These are phyloP conservation scores for Suillus tomentosus DNA, from an alignment of 768 basidiomycete genomes.

Conservation along the genomic window DNA sequence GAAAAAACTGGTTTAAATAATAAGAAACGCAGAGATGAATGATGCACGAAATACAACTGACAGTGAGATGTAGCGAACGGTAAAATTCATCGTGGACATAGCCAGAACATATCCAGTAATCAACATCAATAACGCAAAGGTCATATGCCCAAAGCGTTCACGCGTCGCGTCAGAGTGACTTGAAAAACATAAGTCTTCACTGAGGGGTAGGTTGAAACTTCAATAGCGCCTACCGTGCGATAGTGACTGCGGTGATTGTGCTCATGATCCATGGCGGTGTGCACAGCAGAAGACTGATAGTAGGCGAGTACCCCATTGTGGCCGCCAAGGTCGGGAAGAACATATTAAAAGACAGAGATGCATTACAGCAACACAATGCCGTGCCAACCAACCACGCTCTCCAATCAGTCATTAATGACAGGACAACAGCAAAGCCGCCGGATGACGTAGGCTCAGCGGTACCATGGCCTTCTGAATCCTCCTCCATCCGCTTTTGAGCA, in stretches of 20 bases:
- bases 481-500: constrained; percentile 57
- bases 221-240: constrained; percentile 6
- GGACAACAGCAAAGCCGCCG: constrained; percentile 44
- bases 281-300: constrained; percentile 67
- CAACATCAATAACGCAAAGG: constrained; percentile 50
- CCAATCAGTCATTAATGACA: constrained; percentile 65
- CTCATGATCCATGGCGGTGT: constrained; percentile 60
- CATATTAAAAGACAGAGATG: constrained; percentile 69
- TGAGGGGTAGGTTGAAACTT: not conserved
- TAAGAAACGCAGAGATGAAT: not conserved
- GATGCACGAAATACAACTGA: constrained; percentile 28
- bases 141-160: constrained; percentile 73
- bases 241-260: constrained; percentile 33
- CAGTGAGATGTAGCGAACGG: constrained; percentile 59
- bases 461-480: constrained; percentile 55
- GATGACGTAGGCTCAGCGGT: constrained; percentile 42
- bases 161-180: constrained; percentile 69
- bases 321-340: constrained; percentile 74
- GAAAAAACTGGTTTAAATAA: constrained; percentile 50
- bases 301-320: constrained; percentile 64
- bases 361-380: constrained; percentile 51
- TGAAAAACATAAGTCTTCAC: constrained; percentile 6
- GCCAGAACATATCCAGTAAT: constrained; percentile 67
- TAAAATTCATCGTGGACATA: constrained; percentile 58
- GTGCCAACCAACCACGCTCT: constrained; percentile 78